These are phyloP conservation scores for Crucibulum laeve DNA, from an alignment of 768 basidiomycete genomes.

Conservation along the genomic window DNA sequence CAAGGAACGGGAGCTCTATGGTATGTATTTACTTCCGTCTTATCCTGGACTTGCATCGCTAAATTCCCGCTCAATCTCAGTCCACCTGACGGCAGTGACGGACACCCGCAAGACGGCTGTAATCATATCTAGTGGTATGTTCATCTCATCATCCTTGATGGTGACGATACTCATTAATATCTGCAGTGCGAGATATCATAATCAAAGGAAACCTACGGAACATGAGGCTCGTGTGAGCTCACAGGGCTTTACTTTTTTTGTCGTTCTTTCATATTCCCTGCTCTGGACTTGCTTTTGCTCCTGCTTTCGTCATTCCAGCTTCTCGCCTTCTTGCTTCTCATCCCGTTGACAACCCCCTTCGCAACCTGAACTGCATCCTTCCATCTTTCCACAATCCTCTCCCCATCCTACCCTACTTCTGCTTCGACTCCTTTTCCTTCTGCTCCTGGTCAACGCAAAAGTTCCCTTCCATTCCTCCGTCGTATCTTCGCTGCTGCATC, in stretches of 20 bases:
- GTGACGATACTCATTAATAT: slow-evolving; percentile 4
- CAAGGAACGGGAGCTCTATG: slow-evolving; percentile 67
- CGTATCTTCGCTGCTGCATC: too few species aligned
- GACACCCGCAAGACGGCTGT: slow-evolving; percentile 70
- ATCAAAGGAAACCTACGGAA: slow-evolving; percentile 61
- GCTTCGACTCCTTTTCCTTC: not conserved
- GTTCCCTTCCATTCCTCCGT: not conserved
- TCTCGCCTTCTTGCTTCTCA: slow-evolving; percentile 3
- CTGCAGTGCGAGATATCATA: slow-evolving; percentile 64
- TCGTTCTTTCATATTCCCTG: slow-evolving; percentile 3
- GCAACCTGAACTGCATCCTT: too few species aligned
- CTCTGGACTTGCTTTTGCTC: slow-evolving; percentile 1
- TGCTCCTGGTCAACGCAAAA: not conserved
- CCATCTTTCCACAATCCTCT: too few species aligned
- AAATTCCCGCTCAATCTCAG: slow-evolving; percentile 26
- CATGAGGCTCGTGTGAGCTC: slow-evolving; percentile 42
- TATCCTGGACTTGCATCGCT: slow-evolving; percentile 1
- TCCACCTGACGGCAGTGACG: slow-evolving; percentile 79
- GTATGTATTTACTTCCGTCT: slow-evolving; percentile 33
- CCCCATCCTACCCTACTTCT: not conserved
- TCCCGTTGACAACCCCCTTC: not conserved
- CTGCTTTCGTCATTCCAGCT: slow-evolving; percentile 1
- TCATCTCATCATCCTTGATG: not conserved
- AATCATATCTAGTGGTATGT: slow-evolving; percentile 70
- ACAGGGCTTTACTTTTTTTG: slow-evolving; percentile 5